Evolutionary conservation across 805 yeast genomes (phyloP), one percentile per base, ranked within the genome.

Genomic region (Monosporozyma yasuniensis): DNA sequence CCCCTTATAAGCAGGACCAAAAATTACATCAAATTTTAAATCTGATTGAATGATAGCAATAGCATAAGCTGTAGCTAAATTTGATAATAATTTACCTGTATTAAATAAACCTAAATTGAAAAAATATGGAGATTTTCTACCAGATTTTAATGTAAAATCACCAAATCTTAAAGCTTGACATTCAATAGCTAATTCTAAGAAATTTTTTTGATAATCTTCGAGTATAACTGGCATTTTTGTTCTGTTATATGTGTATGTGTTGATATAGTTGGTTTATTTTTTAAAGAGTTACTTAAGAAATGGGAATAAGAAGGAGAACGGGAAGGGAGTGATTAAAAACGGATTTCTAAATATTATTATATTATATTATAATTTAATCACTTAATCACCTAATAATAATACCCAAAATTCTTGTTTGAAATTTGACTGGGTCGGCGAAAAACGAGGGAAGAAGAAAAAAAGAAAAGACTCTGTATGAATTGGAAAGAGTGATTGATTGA

Each of bases 1-100:
- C 18, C 99, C 99, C 72, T 93, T 93, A 71, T 91, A 91, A 27
- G 99, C 99, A 10, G 99, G 99, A 7, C 99, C 99, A 63, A 91
- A 91, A 49, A 91, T 72, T 42, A 93, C 81, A 61, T 91, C 98
- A 60, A 91, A 90, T 65, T 89, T 83, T 47, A 91, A 63, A 5
- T 84, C 91, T 0, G 91, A 78, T 45, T 78, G 81, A 57, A 90
- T 81, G 56, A 91, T 91, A 27, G 96, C 85, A 51, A 79, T 76
- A 28, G 99, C 98, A 64, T 90, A 93, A 6, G 96, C 84, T 5
- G 83, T 78, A 19, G 96, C 96, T 58, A 91, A 73, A 39, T 81
- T 79, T n/a, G 87, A 79, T 53, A 91, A 74, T 51, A 84, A 76
- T 56, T 77, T 78, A 37, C 96, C 96, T 7, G 88, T 80, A 69